Percentiles rank a stretch among this genome's conserved stretches.
These are phyloP conservation scores for Fraxinus pennsylvanica DNA, from an alignment of 257 asterid genomes.

Conservation along the genomic window DNA sequence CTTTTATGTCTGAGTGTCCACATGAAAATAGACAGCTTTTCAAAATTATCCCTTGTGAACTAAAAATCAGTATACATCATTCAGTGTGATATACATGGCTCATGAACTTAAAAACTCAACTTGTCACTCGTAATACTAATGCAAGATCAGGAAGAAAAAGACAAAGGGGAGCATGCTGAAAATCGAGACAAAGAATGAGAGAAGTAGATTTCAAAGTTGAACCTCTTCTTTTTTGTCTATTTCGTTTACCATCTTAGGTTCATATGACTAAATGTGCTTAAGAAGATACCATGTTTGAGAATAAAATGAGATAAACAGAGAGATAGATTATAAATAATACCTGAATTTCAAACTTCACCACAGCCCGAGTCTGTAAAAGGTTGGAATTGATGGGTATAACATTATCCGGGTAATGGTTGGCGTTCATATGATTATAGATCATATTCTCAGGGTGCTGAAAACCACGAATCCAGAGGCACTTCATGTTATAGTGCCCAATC, in stretches of 20 bases:
- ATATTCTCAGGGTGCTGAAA: constrained; percentile 30
- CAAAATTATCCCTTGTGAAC: neutral
- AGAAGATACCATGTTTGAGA: neutral
- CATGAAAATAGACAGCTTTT: neutral
- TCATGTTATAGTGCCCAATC: constrained; percentile 84
- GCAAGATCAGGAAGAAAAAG: constrained; percentile 6
- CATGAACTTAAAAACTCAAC: neutral
- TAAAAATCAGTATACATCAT: neutral
- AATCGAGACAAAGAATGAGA: neutral
- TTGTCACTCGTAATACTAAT: neutral
- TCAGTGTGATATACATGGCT: neutral
- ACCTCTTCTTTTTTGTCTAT: neutral
- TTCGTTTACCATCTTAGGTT: neutral
- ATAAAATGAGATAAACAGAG: neutral
- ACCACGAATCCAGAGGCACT: constrained; percentile 63
- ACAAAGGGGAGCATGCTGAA: neutral
- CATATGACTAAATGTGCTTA: neutral
- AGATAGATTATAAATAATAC: constrained; percentile 35
- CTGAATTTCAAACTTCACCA: constrained; percentile 93
- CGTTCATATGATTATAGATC: constrained; percentile 38
- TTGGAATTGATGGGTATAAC: constrained; percentile 35
- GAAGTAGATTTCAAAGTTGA: neutral
- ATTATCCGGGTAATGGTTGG: constrained; percentile 43
- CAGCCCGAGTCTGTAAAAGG: constrained; percentile 41
- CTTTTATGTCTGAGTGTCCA: neutral